Percentiles rank a stretch among this genome's conserved stretches.
Conservation (phyloP, 305 asterid genomes). For the Rubia peregrina region DNA sequence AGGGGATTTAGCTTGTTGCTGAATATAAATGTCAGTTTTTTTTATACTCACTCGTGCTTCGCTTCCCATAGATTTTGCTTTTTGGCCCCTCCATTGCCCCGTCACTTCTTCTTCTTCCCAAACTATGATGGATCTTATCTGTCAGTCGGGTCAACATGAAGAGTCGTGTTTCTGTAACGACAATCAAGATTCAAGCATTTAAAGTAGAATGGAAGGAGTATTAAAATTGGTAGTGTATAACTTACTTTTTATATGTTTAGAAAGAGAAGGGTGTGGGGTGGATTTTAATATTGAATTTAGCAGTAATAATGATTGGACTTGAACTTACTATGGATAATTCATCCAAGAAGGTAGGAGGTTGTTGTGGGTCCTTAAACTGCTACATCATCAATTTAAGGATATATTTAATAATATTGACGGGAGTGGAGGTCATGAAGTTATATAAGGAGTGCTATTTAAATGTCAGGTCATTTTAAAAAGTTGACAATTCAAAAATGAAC, state of each 20-base stretch:
- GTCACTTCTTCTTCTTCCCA: background rate
- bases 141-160: background rate
- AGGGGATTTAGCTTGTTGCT: background rate
- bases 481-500: background rate
- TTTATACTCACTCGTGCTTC: background rate
- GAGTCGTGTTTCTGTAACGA: background rate
- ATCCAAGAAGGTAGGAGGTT: too few relatives aligned
- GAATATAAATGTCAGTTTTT: background rate
- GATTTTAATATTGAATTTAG: too few relatives aligned
- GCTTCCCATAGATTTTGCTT: background rate
- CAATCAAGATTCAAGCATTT: conserved; percentile 3
- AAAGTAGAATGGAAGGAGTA: background rate
- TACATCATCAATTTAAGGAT: too few relatives aligned
- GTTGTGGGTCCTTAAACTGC: background rate
- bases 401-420: too few relatives aligned
- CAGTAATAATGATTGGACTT: too few relatives aligned
- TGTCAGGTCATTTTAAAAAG: too few relatives aligned
- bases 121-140: background rate
- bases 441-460: too few relatives aligned
- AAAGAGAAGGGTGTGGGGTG: too few relatives aligned
- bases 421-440: too few relatives aligned
- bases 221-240: background rate
- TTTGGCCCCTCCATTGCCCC: background rate
- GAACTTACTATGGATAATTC: background rate
- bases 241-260: background rate